A percentile compares a stretch with the other conserved stretches of the same genome.
These are phyloP conservation scores for Kluyveromyces dobzhanskii DNA, from an alignment of 805 yeast species.

Conservation along the genomic window DNA sequence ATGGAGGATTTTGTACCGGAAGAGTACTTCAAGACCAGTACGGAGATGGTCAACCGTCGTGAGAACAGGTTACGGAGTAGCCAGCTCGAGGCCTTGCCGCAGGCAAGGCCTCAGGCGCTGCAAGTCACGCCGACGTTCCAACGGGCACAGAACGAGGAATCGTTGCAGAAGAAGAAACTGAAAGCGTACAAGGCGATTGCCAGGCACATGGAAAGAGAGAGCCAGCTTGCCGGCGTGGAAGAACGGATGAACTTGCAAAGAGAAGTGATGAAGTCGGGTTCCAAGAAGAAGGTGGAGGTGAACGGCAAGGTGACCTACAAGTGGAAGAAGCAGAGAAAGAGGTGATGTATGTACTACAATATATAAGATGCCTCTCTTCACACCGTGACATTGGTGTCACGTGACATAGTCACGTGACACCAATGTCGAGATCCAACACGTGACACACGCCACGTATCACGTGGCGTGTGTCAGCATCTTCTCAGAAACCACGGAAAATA, in stretches of 20 bases:
- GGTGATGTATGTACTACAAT: no score
- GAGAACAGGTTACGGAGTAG: slow-evolving; percentile 63
- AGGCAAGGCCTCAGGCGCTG: background rate
- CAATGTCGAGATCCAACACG: no score
- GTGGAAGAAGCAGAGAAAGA: slow-evolving; percentile 77
- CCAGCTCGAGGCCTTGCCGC: slow-evolving; percentile 37
- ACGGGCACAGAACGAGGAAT: slow-evolving; percentile 20
- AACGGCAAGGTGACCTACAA: slow-evolving; percentile 67
- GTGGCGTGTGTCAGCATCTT: no score
- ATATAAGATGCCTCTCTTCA: no score
- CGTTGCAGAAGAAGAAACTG: slow-evolving; percentile 45
- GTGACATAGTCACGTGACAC: no score
- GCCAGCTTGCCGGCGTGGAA: slow-evolving; percentile 60
- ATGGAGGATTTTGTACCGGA: slow-evolving; percentile 56
- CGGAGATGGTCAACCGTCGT: slow-evolving; percentile 47
- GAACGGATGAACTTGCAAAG: slow-evolving; percentile 67
- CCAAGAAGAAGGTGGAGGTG: slow-evolving; percentile 61
- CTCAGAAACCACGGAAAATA: no score
- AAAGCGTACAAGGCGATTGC: slow-evolving; percentile 53
- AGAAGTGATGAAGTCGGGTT: slow-evolving; percentile 86
- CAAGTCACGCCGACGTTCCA: no score
- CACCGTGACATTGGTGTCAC: no score
- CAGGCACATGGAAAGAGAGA: slow-evolving; percentile 59
- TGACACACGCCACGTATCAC: no score
- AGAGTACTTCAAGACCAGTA: slow-evolving; percentile 62